Conservation (phyloP, 371 early-diverging fungal species). For the Cokeromyces recurvatus region DNA sequence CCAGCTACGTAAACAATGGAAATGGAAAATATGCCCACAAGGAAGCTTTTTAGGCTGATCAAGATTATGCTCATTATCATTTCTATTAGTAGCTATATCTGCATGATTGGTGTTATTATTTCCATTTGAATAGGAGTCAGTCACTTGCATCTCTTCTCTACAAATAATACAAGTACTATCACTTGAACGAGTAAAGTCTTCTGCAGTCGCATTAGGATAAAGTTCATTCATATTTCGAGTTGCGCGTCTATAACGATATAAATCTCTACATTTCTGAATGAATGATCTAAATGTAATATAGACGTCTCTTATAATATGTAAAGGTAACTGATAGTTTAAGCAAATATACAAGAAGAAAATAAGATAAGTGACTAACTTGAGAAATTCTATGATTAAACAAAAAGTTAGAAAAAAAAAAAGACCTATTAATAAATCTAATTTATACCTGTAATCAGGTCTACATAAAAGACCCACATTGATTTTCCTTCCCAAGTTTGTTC, state of each 20-base stretch:
- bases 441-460: conserved; percentile 75
- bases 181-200: conserved; percentile 71
- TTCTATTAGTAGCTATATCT: conserved; percentile 19
- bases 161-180: conserved; percentile 96
- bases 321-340: conserved; percentile 76
- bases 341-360: conserved; percentile 84
- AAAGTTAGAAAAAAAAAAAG: not conserved
- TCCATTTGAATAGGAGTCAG: conserved; percentile 1
- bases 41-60: conserved; percentile 90
- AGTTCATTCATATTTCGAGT: conserved; percentile 93
- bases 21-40: conserved; percentile 98
- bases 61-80: conserved; percentile 23
- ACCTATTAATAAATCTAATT: not conserved
- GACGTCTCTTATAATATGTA: conserved; percentile 94
- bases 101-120: conserved; percentile 14
- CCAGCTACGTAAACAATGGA: conserved; percentile 97
- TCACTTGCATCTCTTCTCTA: conserved; percentile 85
- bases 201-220: conserved; percentile 85
- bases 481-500: conserved; percentile 95
- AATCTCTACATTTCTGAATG: conserved; percentile 78
- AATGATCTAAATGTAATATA: conserved; percentile 92
- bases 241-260: conserved; percentile 88
- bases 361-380: conserved; percentile 82
- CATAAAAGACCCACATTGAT: conserved; percentile 84
- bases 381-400: conserved; percentile 61